phyloP scores from a whole-genome alignment of 2,329 filamentous ascomycete genomes.

The Grosmannia serpens region DNA sequence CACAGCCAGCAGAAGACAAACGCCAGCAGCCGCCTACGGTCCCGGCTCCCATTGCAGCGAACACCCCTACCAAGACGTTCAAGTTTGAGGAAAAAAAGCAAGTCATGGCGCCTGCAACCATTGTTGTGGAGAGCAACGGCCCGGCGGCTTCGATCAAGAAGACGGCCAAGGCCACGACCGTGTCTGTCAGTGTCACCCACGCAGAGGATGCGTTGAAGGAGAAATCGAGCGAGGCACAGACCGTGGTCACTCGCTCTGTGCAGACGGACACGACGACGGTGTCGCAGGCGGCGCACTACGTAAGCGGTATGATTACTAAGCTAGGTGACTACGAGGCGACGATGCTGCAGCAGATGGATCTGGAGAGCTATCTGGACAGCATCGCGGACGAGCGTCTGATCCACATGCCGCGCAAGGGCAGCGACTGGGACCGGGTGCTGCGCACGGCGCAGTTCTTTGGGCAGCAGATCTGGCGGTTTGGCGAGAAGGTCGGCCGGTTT shows the following conservation, averaged over 20 bases:
- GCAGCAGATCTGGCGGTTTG: constrained; percentile 25
- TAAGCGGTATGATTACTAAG: constrained; percentile 13
- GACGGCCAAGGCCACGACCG: background rate
- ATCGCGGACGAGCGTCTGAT: constrained; percentile 27
- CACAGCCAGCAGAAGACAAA: no score
- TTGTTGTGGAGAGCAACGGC: background rate
- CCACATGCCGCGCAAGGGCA: constrained; percentile 28
- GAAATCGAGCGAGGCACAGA: background rate
- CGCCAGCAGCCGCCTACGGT: no score
- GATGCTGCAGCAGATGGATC: constrained; percentile 16
- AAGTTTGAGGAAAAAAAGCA: background rate
- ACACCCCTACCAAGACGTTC: no score
- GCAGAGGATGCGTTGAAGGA: background rate
- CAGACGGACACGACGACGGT: background rate
- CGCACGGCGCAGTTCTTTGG: constrained; percentile 29
- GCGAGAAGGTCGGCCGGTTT: constrained; percentile 20
- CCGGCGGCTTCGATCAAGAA: background rate
- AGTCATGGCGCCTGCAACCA: background rate
- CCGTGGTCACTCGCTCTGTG: background rate
- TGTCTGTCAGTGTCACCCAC: background rate
- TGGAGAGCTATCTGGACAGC: constrained; percentile 22
- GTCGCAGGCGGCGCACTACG: background rate
- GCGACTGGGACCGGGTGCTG: constrained; percentile 28
- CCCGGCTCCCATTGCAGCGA: no score
- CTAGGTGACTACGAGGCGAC: constrained; percentile 18